Evolutionary conservation across 1,284 basidiomycete genomes (phyloP), one percentile per base, ranked within the genome.

Genomic region (Peniophora sp.): DNA sequence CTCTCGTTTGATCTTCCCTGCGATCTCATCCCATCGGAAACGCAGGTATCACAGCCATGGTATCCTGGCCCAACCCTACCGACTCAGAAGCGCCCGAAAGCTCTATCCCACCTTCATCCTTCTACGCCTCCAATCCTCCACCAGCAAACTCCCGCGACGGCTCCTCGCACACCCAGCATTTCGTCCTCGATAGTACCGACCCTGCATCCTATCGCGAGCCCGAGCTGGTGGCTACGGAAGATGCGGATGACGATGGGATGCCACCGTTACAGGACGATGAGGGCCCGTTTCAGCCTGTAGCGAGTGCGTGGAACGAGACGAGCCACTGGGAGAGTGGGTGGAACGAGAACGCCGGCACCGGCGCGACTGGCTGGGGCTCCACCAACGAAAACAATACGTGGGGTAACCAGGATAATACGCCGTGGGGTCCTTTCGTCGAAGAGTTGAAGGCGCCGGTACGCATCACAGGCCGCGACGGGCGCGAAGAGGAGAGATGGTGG

Each of bases 401-500:
- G 27, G 27, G 12, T 32, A 32, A 32, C 12, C 5, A 5, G 6
- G 12, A 32, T 32, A 32, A 32, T 32, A 32, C n/a, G n/a, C n/a
- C n/a, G n/a, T n/a, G n/a, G n/a, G n/a, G n/a, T n/a, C n/a, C n/a
- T n/a, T n/a, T n/a, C n/a, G n/a, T n/a, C 27, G 12, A 12, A 12
- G 27, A 32, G 27, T 12, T 32, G 27, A 32, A 32, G 12, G 27
- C 27, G 27, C 27, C 27, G 27, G 38, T 41, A 16, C 38, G 56
- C 51, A 83, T 87, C 58, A 75, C 78, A 63, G 81, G 77, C 3
- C 71, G 83, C 47, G 70, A 72, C 51, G 67, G 67, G 5, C 62
- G 69, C 2, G 81, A 86, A 60, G 86, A 89, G 64, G 63, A 64
- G 20, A 67, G 69, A 43, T 89, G 86, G 87, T 89, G 81, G 79